These are phyloP conservation scores for Arthrinium phaeospermum DNA, from an alignment of 2,329 filamentous ascomycete species.

Conservation along the genomic window DNA sequence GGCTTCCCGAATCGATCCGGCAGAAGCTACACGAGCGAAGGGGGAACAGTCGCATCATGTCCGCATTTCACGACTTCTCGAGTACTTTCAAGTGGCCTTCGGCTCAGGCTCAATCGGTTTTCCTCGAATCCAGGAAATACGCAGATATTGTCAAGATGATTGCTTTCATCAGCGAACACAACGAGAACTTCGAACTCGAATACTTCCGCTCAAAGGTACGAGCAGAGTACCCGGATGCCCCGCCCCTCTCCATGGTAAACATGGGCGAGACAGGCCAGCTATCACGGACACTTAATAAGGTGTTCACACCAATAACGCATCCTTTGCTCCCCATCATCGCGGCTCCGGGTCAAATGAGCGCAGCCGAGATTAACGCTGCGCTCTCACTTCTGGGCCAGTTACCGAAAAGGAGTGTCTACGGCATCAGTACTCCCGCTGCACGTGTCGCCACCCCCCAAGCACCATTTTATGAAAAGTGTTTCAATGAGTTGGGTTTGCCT, in stretches of 20 bases:
- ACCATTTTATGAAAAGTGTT: slow-evolving; percentile 85
- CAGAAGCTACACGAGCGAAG: slow-evolving; percentile 69
- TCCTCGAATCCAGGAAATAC: slow-evolving; percentile 73
- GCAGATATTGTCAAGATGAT: slow-evolving; percentile 94
- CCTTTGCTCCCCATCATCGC: slow-evolving; percentile 83
- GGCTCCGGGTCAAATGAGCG: slow-evolving; percentile 83
- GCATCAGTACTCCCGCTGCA: slow-evolving; percentile 75
- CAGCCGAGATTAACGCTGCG: slow-evolving; percentile 82
- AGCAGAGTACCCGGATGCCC: slow-evolving; percentile 69
- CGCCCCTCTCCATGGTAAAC: slow-evolving; percentile 82
- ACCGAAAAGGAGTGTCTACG: slow-evolving; percentile 80
- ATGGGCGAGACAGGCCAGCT: slow-evolving; percentile 89
- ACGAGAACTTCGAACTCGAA: slow-evolving; percentile 89
- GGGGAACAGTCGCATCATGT: slow-evolving; percentile 84
- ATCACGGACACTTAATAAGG: slow-evolving; percentile 81
- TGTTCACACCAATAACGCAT: slow-evolving; percentile 88
- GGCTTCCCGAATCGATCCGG: slow-evolving; percentile 80
- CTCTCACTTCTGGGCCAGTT: slow-evolving; percentile 80
- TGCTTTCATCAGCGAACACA: slow-evolving; percentile 78
- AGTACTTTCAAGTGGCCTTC: slow-evolving; percentile 85
- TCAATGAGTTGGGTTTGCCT: slow-evolving; percentile 83
- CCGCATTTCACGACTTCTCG: slow-evolving; percentile 90
- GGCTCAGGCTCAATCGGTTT: slow-evolving; percentile 72
- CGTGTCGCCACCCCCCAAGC: slow-evolving; percentile 70
- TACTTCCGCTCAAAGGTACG: slow-evolving; percentile 83